Evolutionary conservation across 371 early-diverging fungal species (phyloP), one percentile per base, ranked within the genome.

Genomic region (Mucor indicus): DNA sequence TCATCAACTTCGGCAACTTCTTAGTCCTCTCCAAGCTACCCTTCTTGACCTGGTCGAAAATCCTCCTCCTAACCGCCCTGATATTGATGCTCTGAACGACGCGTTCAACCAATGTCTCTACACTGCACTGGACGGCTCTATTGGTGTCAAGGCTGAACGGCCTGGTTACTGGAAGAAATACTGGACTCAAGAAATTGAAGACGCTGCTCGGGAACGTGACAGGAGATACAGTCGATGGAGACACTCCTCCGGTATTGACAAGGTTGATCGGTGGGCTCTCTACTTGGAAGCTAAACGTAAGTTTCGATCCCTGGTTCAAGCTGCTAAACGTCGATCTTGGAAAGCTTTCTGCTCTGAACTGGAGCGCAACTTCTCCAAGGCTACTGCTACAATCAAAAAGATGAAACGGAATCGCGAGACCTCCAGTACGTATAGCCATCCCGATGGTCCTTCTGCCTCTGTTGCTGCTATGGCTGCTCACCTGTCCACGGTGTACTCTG

Each of bases 141-240:
- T 57, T 19, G 50, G 50, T 9, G 24, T n/a, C 9, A 27, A 25
- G 3, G 1, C 12, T 15, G 15, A 38, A 15, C 37, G 49, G 9
- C 55, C 55, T 4, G 32, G 21, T 9, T 44, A 44, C 11, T 55
- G 55, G 55, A 53, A 53, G 29, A 33, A 35, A 5, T 53, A 36
- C 38, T 53, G 53, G 53, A 33, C 53, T 2, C 21, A 3, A 35
- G 39, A 38, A 13, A 20, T 55, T 1, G 24, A 43, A 22, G 40
- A 25, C 30, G 49, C 48, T 10, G 55, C 44, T 5, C 1, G 11
- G 13, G 1, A 24, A 5, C 38, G 55, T 11, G 56, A 49, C 19
- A 5, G 13, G 7, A 40, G 31, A 13, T 55, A 49, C 13, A 16
- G 50, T 25, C n/a, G 27, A 1, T 55, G 56, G 56, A 32, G 45